phyloP scores from a whole-genome alignment of 371 early-diverging fungal species.

The Dinochytrium kinnereticum region DNA sequence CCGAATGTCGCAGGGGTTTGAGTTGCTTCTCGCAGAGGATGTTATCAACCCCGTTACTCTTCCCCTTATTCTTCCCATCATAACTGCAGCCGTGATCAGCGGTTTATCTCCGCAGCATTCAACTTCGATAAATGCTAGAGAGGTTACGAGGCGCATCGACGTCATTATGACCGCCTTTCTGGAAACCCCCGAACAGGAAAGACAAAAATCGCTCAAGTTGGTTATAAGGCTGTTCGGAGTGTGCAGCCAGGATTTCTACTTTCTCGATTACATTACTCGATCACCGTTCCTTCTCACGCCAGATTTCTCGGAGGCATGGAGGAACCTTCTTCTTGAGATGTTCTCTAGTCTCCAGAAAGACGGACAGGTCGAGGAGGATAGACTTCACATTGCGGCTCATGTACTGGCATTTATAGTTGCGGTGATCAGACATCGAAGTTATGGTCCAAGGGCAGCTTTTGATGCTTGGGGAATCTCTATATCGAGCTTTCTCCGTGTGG shows the following conservation, averaged over 20 bases:
- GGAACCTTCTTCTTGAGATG: not conserved
- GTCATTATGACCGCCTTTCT: not conserved
- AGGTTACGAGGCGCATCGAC: not conserved
- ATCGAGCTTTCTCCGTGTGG: not conserved
- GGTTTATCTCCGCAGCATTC: not conserved
- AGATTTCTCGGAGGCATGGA: not conserved
- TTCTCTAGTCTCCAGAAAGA: not conserved
- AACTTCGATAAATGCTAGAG: not conserved
- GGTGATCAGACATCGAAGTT: not conserved
- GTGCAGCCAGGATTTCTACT: not conserved
- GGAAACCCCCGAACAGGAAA: not conserved
- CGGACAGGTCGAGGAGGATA: not conserved
- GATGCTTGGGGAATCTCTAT: not conserved
- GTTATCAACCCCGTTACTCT: not conserved
- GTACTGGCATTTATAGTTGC: not conserved
- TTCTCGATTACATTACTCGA: not conserved
- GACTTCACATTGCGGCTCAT: not conserved
- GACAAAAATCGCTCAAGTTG: not conserved
- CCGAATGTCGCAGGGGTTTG: not conserved
- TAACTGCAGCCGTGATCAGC: not conserved
- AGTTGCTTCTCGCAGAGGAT: not conserved
- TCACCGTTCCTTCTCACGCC: not conserved
- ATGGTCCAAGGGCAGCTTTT: not conserved
- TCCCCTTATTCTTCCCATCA: not conserved
- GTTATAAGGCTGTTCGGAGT: not conserved